A percentile compares a stretch with the other conserved stretches of the same genome.
Conservation (phyloP, 2,329 filamentous ascomycete genomes). For the Exophiala mesophila region DNA sequence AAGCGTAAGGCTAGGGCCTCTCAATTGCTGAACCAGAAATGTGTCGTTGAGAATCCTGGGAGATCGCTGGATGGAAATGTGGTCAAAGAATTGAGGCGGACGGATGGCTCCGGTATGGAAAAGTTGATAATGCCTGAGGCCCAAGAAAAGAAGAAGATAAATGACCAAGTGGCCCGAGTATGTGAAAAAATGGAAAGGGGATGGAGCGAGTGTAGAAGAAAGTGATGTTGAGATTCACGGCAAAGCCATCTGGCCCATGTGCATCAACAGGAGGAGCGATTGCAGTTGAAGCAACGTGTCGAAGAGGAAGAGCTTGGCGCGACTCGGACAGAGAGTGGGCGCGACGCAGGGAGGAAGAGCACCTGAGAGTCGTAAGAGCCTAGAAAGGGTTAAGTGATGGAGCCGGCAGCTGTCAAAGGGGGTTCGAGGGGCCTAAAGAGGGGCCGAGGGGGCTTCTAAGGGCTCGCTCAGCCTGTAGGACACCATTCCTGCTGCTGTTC, state of each 20-base stretch:
- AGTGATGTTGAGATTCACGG: no score
- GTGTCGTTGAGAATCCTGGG: no score
- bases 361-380: background rate
- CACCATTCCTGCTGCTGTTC: no score
- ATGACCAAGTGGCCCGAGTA: background rate
- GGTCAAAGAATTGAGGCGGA: no score
- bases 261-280: no score
- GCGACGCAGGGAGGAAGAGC: background rate
- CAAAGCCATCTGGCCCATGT: no score
- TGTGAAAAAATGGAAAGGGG: background rate
- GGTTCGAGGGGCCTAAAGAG: background rate
- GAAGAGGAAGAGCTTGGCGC: background rate
- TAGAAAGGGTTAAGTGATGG: background rate
- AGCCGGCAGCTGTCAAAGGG: background rate
- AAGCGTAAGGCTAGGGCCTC: no score
- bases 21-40: no score
- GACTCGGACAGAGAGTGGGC: background rate
- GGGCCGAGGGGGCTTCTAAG: background rate
- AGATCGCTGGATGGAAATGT: no score
- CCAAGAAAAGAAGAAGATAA: background rate
- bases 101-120: no score
- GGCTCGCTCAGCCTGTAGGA: no score
- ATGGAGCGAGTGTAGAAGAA: background rate
- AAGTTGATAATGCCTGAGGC: background rate
- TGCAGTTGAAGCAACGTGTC: background rate